A percentile compares a stretch with the other conserved stretches of the same genome.
Evolutionary conservation across 352 stramenopile species (phyloP).

Genomic region (Globisporangium mamillatum): DNA sequence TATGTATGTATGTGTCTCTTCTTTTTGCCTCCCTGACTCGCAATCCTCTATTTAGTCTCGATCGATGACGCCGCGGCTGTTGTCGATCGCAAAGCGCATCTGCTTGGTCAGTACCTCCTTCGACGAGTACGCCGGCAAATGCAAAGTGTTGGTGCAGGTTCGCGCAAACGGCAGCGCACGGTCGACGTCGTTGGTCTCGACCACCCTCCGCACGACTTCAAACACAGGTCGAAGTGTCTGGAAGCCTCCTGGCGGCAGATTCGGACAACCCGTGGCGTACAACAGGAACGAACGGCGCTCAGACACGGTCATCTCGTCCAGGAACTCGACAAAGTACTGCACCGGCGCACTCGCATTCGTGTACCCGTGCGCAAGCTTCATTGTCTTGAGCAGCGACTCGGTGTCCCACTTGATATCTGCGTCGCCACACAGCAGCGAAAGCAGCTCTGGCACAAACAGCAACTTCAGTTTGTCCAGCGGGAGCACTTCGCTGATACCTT

Average conservation of each 20-base stretch:
- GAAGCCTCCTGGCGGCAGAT: constrained; percentile 74
- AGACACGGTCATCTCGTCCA: constrained; percentile 59
- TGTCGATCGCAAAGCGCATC: constrained; percentile 70
- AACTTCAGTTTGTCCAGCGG: constrained; percentile 67
- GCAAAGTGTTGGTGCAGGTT: constrained; percentile 85
- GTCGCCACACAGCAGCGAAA: constrained; percentile 69
- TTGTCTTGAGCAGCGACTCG: constrained; percentile 57
- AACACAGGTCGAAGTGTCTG: constrained; percentile 64
- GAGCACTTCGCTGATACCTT: constrained; percentile 73
- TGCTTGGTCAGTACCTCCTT: constrained; percentile 59
- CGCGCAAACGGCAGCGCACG: constrained; percentile 75
- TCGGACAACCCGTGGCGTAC: constrained; percentile 81
- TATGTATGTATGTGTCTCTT: not conserved
- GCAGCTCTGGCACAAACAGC: constrained; percentile 63
- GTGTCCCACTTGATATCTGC: constrained; percentile 69
- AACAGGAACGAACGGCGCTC: constrained; percentile 74
- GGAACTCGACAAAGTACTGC: constrained; percentile 62
- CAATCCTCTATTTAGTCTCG: constrained; percentile 50
- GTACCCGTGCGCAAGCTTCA: constrained; percentile 83
- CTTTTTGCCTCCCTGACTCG: not conserved
- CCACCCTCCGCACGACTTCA: constrained; percentile 78
- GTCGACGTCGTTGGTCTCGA: constrained; percentile 70
- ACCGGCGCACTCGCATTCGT: constrained; percentile 71
- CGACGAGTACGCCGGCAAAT: constrained; percentile 79
- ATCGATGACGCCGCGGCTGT: constrained; percentile 83